phyloP scores from a whole-genome alignment of 257 asterid genomes.

The Petunia secreta region DNA sequence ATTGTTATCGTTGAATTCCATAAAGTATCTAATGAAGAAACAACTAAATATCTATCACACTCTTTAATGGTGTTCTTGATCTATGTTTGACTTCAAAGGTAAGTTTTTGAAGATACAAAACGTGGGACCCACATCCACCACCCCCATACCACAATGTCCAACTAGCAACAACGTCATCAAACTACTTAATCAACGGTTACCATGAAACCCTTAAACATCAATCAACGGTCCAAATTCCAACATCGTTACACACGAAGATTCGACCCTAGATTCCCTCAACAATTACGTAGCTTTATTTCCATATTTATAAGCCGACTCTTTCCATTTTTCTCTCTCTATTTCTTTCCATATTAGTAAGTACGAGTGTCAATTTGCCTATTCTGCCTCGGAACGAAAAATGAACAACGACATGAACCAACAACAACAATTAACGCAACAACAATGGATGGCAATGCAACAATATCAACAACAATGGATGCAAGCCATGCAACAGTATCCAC shows the following conservation, averaged over 20 bases:
- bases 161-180: constrained; percentile 7
- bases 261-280: constrained; percentile 12
- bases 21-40: too few relatives aligned
- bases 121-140: background rate
- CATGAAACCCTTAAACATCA: background rate
- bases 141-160: background rate
- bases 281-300: background rate
- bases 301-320: background rate
- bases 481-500: constrained; percentile 97
- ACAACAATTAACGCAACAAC: constrained; percentile 39
- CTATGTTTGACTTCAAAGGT: constrained; percentile 16
- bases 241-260: constrained; percentile 12
- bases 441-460: constrained; percentile 32
- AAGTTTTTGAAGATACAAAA: background rate
- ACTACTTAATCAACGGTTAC: background rate
- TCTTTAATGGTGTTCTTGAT: background rate
- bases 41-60: background rate
- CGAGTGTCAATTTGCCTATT: too few relatives aligned
- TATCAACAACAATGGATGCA: constrained; percentile 73
- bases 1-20: too few relatives aligned
- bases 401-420: constrained; percentile 26
- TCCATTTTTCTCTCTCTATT: background rate
- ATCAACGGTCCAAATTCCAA: background rate
- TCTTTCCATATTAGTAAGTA: background rate
- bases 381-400: background rate